These are phyloP conservation scores for Talaromyces adpressus DNA, from an alignment of 495 filamentous ascomycete species.

Conservation along the genomic window DNA sequence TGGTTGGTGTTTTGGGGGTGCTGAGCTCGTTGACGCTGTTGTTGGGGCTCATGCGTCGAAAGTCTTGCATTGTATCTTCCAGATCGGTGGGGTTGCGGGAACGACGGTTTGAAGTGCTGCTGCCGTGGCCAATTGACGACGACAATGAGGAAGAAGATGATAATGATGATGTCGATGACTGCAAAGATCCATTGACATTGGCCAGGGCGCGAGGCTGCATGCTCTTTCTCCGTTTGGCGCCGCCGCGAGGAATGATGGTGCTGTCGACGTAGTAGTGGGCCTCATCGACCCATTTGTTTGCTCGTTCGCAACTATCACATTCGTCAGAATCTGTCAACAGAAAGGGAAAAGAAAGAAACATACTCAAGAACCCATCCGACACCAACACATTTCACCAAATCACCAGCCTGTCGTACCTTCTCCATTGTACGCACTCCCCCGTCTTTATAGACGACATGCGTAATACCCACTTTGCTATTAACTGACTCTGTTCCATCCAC, in stretches of 20 bases:
- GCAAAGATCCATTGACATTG: slow-evolving; percentile 62
- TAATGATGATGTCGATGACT: slow-evolving; percentile 25
- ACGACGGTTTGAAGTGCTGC: slow-evolving; percentile 17
- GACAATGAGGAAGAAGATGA: slow-evolving; percentile 8
- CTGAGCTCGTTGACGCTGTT: background rate
- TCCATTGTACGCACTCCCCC: slow-evolving; percentile 80
- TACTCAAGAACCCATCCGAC: slow-evolving; percentile 86
- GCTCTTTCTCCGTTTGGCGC: slow-evolving; percentile 73
- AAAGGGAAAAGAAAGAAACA: slow-evolving; percentile 12
- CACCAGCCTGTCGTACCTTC: slow-evolving; percentile 70
- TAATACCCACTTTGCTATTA: slow-evolving; percentile 68
- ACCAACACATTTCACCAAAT: slow-evolving; percentile 75
- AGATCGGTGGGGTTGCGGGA: slow-evolving; percentile 20
- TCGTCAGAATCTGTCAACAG: slow-evolving; percentile 18
- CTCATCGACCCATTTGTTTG: slow-evolving; percentile 70
- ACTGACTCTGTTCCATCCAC: slow-evolving; percentile 21
- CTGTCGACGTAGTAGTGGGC: slow-evolving; percentile 64
- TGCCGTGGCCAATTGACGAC: background rate
- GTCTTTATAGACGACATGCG: slow-evolving; percentile 94
- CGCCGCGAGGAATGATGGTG: slow-evolving; percentile 64
- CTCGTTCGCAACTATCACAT: slow-evolving; percentile 61
- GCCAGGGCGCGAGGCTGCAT: slow-evolving; percentile 82
- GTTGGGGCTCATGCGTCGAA: slow-evolving; percentile 21
- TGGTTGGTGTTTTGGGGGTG: background rate
- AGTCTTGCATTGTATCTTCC: slow-evolving; percentile 27